These are phyloP conservation scores for Lactifluus rugatus DNA, from an alignment of 768 basidiomycete species.

Conservation along the genomic window DNA sequence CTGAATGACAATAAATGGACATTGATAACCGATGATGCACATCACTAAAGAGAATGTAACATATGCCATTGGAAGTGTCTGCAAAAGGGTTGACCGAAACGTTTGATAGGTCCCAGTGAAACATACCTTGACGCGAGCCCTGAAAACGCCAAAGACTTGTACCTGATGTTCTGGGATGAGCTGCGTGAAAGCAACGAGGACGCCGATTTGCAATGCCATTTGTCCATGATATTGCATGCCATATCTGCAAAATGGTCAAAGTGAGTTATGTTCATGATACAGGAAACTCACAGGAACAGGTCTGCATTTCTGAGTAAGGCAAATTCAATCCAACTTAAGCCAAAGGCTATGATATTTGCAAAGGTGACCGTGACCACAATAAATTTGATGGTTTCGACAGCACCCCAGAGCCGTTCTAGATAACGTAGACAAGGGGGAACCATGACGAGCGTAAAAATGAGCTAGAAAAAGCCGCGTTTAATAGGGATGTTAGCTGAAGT, in stretches of 20 bases:
- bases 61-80: conserved; percentile 93
- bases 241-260: conserved; percentile 41
- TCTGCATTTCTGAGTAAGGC: conserved; percentile 59
- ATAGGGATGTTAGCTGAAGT: background rate
- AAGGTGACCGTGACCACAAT: conserved; percentile 65
- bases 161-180: conserved; percentile 97
- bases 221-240: conserved; percentile 88
- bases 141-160: conserved; percentile 77
- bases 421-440: conserved; percentile 82
- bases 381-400: conserved; percentile 77
- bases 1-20: conserved; percentile 88
- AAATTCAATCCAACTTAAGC: conserved; percentile 83
- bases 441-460: conserved; percentile 63
- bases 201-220: conserved; percentile 79
- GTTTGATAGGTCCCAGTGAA: background rate
- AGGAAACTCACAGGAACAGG: conserved; percentile 61
- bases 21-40: conserved; percentile 75
- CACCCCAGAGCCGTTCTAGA: conserved; percentile 91
- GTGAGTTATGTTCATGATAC: conserved; percentile 6
- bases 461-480: conserved; percentile 35
- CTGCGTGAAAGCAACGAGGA: conserved; percentile 95
- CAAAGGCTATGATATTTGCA: conserved; percentile 84
- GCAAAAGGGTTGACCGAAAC: conserved; percentile 7
- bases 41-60: conserved; percentile 82
- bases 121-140: conserved; percentile 79